These are phyloP conservation scores for Fusarium sp. DNA, from an alignment of 2,329 filamentous ascomycete species.

Conservation along the genomic window DNA sequence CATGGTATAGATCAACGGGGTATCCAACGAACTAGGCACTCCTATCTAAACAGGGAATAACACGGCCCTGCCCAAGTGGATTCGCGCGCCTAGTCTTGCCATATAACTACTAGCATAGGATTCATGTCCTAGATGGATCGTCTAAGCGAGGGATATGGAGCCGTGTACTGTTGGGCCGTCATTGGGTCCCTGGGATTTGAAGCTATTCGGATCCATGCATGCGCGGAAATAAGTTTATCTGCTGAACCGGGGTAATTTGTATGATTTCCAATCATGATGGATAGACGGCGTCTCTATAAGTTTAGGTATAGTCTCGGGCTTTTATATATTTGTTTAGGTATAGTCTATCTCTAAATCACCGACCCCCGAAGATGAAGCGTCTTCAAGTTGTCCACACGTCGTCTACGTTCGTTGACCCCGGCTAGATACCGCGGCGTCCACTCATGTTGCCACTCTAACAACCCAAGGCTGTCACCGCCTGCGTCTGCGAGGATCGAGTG, in stretches of 20 bases:
- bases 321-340: background rate
- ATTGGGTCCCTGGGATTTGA: background rate
- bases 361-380: background rate
- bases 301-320: background rate
- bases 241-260: background rate
- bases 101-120: background rate
- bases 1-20: background rate
- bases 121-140: background rate
- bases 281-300: background rate
- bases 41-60: background rate
- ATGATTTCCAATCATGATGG: background rate
- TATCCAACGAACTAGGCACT: background rate
- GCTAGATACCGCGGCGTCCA: conserved; percentile 5
- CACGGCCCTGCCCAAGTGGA: background rate
- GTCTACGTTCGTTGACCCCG: background rate
- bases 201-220: background rate
- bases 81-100: background rate
- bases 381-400: background rate
- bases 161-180: too few relatives aligned
- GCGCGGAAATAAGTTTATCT: background rate
- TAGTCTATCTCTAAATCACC: background rate
- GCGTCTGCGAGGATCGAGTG: background rate
- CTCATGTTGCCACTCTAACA: conserved; percentile 1
- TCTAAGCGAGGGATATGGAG: background rate
- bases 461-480: background rate